Percentiles rank a stretch among this genome's conserved stretches.
These are phyloP conservation scores for Magnaporthiopsis poae DNA, from an alignment of 2,329 filamentous ascomycete species.

Conservation along the genomic window DNA sequence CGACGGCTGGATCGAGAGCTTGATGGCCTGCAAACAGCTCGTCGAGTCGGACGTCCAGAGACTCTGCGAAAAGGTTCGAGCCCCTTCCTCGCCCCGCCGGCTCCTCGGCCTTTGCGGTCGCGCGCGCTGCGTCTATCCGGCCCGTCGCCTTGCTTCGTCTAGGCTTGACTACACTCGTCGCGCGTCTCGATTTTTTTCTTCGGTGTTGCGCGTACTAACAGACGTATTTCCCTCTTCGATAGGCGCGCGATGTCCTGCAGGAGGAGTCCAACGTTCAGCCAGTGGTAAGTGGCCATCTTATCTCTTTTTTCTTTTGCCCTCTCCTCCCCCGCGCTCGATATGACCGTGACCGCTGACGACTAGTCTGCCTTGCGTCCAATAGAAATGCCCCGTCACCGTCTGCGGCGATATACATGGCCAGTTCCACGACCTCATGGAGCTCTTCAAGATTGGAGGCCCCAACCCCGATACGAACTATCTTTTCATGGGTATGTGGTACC, in stretches of 20 bases:
- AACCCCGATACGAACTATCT: slow-evolving; percentile 99
- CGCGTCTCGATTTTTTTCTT: neutral
- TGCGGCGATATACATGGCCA: slow-evolving; percentile 99
- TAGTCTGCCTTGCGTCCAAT: slow-evolving; percentile 18
- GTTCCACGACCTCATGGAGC: slow-evolving; percentile 97
- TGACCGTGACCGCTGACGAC: neutral
- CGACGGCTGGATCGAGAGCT: slow-evolving; percentile 95
- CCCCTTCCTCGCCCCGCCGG: neutral
- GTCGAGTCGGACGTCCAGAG: slow-evolving; percentile 88
- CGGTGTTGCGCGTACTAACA: neutral
- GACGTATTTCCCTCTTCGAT: slow-evolving; percentile 5
- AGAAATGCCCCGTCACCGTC: slow-evolving; percentile 98
- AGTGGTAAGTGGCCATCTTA: slow-evolving; percentile 57
- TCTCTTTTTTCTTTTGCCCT: neutral
- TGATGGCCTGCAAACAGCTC: slow-evolving; percentile 98
- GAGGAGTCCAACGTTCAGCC: slow-evolving; percentile 98
- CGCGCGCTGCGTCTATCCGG: neutral
- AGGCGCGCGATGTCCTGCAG: slow-evolving; percentile 93
- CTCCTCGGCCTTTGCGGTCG: neutral
- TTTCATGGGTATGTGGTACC: slow-evolving; percentile 71
- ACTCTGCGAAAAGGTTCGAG: slow-evolving; percentile 86
- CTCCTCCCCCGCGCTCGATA: slow-evolving; percentile 1
- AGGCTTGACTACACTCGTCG: neutral
- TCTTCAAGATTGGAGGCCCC: slow-evolving; percentile 96
- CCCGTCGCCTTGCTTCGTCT: neutral